phyloP scores from a whole-genome alignment of 805 yeast genomes.

The Myxozyma monticola region DNA sequence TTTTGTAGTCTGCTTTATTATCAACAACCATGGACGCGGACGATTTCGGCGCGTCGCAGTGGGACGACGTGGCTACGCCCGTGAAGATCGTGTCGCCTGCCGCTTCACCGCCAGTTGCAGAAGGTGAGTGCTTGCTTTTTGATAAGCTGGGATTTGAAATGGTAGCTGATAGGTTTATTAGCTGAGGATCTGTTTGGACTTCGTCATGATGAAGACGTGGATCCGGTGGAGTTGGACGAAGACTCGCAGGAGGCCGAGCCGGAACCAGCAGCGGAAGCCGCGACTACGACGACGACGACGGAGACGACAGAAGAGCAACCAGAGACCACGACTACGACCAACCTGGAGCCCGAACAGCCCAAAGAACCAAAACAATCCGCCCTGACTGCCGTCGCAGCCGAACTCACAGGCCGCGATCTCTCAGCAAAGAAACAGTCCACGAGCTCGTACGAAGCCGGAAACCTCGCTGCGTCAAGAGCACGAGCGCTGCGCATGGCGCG shows the following conservation, averaged over 20 bases:
- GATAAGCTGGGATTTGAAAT: neutral
- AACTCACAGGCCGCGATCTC: slow-evolving; percentile 2
- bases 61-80: slow-evolving; percentile 30
- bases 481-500: slow-evolving; percentile 29
- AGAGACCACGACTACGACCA: slow-evolving; percentile 6
- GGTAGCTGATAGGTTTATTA: neutral
- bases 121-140: neutral
- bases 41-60: slow-evolving; percentile 26
- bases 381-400: slow-evolving; percentile 4
- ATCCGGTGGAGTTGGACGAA: neutral
- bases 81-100: slow-evolving; percentile 5
- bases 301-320: neutral
- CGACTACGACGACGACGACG: neutral
- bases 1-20: too few species aligned
- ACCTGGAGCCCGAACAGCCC: neutral
- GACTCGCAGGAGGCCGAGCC: slow-evolving; percentile 5
- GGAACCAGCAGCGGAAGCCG: slow-evolving; percentile 14
- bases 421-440: neutral
- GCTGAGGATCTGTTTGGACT: neutral
- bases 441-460: slow-evolving; percentile 16
- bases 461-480: slow-evolving; percentile 28
- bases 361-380: slow-evolving; percentile 1
- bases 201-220: neutral
- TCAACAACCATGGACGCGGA: slow-evolving; percentile 19
- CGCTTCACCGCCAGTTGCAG: neutral